These are phyloP conservation scores for Pseudevernia furfuracea DNA, from an alignment of 495 filamentous ascomycete genomes.

Conservation along the genomic window DNA sequence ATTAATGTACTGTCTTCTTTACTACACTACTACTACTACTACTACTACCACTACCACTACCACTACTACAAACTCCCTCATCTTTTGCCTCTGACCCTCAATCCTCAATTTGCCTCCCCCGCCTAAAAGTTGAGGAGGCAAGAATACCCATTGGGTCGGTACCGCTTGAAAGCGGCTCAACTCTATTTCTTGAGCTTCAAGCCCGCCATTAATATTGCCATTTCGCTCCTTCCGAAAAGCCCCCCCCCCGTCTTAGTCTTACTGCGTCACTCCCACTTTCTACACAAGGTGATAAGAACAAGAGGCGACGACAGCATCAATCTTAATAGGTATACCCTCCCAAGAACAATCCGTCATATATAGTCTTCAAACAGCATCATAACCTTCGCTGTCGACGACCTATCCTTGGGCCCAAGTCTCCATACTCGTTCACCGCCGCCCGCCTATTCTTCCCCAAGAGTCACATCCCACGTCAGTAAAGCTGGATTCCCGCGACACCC, in stretches of 20 bases:
- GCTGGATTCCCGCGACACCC: conserved; percentile 41
- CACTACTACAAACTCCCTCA: no score
- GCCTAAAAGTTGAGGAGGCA: no score
- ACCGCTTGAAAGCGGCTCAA: conserved; percentile 3
- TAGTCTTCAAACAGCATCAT: conserved; percentile 16
- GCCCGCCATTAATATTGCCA: neutral
- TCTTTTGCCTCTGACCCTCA: no score
- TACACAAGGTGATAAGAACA: neutral
- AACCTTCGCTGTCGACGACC: conserved; percentile 4
- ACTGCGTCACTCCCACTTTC: conserved; percentile 1
- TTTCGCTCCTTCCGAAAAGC: neutral
- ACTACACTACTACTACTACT: no score
- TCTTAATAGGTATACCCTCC: no score
- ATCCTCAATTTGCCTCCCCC: neutral
- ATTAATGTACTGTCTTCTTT: no score
- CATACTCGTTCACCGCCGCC: conserved; percentile 10
- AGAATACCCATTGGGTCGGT: neutral
- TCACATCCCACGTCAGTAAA: conserved; percentile 29
- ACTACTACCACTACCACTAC: no score
- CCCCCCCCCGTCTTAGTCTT: conserved; percentile 1
- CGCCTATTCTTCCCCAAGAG: conserved; percentile 11
- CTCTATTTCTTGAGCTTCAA: neutral
- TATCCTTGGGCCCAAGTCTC: neutral
- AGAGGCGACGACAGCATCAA: neutral
- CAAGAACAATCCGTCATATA: neutral